Percentiles rank a stretch among this genome's conserved stretches.
These are phyloP conservation scores for Podospora conica DNA, from an alignment of 495 filamentous ascomycete genomes.

Conservation along the genomic window DNA sequence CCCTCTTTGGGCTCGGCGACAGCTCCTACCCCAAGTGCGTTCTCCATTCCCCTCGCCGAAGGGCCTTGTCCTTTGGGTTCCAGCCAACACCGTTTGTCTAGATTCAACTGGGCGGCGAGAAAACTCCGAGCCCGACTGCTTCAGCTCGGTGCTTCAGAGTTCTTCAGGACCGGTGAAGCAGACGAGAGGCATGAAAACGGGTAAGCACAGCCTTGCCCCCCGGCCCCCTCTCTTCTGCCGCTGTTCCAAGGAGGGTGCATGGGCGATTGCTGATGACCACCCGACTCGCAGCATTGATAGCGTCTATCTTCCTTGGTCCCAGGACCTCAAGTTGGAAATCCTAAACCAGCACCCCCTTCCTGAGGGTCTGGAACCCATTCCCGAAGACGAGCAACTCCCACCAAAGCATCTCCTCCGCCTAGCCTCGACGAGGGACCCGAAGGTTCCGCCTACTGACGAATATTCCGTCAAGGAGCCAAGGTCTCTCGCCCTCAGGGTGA, in stretches of 20 bases:
- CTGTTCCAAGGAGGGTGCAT: neutral
- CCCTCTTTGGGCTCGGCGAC: conserved; percentile 88
- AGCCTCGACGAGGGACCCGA: neutral
- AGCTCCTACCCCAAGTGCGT: conserved; percentile 82
- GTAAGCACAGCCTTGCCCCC: too few species aligned
- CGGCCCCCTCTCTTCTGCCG: neutral
- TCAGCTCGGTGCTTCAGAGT: conserved; percentile 77
- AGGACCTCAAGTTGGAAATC: conserved; percentile 56
- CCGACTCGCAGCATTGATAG: conserved; percentile 56
- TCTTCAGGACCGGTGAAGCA: conserved; percentile 72
- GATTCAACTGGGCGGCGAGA: conserved; percentile 87
- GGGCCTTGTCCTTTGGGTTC: neutral
- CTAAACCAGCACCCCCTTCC: conserved; percentile 65
- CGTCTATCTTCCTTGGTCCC: conserved; percentile 71
- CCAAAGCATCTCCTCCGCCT: conserved; percentile 70
- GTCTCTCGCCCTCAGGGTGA: conserved; percentile 13
- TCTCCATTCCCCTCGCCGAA: neutral
- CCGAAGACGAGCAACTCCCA: conserved; percentile 66
- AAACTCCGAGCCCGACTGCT: conserved; percentile 81
- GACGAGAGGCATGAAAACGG: conserved; percentile 93
- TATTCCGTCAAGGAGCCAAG: neutral
- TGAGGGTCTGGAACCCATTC: conserved; percentile 58
- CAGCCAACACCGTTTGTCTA: conserved; percentile 25
- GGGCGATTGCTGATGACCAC: neutral
- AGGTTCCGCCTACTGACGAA: neutral